Percentiles rank a stretch among this genome's conserved stretches.
phyloP scores from a whole-genome alignment of 2,329 filamentous ascomycete species.

The Fusarium transvaalense region DNA sequence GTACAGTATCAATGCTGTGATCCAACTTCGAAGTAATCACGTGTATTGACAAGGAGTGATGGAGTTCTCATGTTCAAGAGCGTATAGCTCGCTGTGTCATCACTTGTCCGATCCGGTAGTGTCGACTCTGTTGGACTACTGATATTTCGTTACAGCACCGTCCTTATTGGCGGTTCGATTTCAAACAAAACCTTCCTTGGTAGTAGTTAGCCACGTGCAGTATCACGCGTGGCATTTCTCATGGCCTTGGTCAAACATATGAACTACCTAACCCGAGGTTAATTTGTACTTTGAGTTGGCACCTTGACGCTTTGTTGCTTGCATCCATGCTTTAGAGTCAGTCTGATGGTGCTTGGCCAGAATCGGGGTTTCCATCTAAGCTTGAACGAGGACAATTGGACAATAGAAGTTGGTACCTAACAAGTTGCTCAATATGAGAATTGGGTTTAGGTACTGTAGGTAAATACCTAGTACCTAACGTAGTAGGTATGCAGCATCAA shows the following conservation, averaged over 20 bases:
- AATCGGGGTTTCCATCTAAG: not conserved
- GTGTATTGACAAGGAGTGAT: not conserved
- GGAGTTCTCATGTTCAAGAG: not conserved
- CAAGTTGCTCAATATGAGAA: not conserved
- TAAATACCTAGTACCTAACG: too few relatives aligned
- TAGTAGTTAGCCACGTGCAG: not conserved
- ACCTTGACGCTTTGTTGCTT: not conserved
- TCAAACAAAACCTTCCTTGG: not conserved
- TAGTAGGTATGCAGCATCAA: not conserved
- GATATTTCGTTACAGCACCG: not conserved
- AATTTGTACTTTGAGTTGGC: not conserved
- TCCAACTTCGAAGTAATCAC: not conserved
- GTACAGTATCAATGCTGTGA: slow-evolving; percentile 7
- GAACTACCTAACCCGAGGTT: not conserved
- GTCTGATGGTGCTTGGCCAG: not conserved
- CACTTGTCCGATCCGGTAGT: not conserved
- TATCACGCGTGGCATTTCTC: not conserved
- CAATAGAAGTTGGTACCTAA: not conserved
- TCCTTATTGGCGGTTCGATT: not conserved
- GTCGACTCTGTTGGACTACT: not conserved
- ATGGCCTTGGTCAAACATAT: not conserved
- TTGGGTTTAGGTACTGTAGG: too few relatives aligned
- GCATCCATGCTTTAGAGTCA: not conserved
- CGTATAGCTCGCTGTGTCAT: not conserved
- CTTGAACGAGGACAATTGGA: not conserved